These are phyloP conservation scores for Karstenula rhodostoma DNA, from an alignment of 2,329 filamentous ascomycete species.

Conservation along the genomic window DNA sequence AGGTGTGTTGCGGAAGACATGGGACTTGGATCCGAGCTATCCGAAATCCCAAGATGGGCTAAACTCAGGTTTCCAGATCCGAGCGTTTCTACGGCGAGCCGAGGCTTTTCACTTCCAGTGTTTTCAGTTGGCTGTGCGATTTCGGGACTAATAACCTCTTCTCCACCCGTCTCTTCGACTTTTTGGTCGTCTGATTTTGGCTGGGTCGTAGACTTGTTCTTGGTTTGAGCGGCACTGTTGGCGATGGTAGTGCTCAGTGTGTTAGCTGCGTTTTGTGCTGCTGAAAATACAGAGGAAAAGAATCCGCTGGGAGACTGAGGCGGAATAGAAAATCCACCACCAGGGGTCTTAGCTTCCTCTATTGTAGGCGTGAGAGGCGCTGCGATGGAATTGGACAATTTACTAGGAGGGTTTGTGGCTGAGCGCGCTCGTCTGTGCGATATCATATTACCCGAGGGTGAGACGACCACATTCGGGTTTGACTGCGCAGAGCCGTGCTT, in stretches of 20 bases:
- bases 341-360: slow-evolving; percentile 71
- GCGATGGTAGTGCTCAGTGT: slow-evolving; percentile 77
- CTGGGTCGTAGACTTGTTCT: slow-evolving; percentile 57
- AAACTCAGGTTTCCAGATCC: slow-evolving; percentile 89
- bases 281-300: slow-evolving; percentile 92
- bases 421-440: slow-evolving; percentile 72
- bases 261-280: slow-evolving; percentile 88
- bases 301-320: slow-evolving; percentile 68
- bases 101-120: slow-evolving; percentile 53
- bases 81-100: slow-evolving; percentile 85
- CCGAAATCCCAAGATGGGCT: slow-evolving; percentile 82
- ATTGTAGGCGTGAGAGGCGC: slow-evolving; percentile 76
- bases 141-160: slow-evolving; percentile 53
- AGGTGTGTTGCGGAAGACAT: slow-evolving; percentile 67
- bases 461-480: slow-evolving; percentile 64
- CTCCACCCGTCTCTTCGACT: slow-evolving; percentile 42
- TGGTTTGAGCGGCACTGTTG: slow-evolving; percentile 64
- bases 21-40: slow-evolving; percentile 65
- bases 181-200: slow-evolving; percentile 39
- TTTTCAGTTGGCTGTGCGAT: slow-evolving; percentile 33
- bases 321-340: slow-evolving; percentile 58
- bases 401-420: slow-evolving; percentile 73
- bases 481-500: slow-evolving; percentile 45
- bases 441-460: slow-evolving; percentile 75
- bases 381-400: slow-evolving; percentile 77